phyloP scores from a whole-genome alignment of 1,139 yeast species.

The Debaryomyces nepalensis region DNA sequence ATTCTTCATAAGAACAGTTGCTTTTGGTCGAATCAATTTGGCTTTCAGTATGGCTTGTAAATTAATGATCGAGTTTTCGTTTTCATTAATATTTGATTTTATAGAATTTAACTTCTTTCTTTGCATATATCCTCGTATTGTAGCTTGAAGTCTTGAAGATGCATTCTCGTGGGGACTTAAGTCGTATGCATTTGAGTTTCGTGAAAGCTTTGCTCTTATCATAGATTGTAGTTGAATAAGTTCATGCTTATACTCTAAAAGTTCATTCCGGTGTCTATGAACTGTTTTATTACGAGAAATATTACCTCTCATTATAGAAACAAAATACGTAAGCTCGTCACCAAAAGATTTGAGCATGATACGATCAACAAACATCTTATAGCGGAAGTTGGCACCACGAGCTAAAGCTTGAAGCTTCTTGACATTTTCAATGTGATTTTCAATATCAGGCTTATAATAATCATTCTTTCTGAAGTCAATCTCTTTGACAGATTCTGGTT shows the following conservation, averaged over 20 bases:
- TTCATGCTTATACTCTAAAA: slow-evolving; percentile 31
- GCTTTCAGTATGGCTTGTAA: slow-evolving; percentile 39
- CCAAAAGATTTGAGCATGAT: slow-evolving; percentile 61
- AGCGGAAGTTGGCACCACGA: slow-evolving; percentile 68
- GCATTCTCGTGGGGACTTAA: slow-evolving; percentile 17
- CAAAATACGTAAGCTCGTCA: slow-evolving; percentile 45
- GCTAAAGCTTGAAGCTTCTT: slow-evolving; percentile 62
- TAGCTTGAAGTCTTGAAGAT: slow-evolving; percentile 29
- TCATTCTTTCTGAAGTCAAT: background rate
- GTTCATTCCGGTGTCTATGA: slow-evolving; percentile 45
- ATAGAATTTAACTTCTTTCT: slow-evolving; percentile 19
- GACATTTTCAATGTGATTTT: slow-evolving; percentile 29
- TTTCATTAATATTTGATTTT: slow-evolving; percentile 16
- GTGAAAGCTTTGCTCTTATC: slow-evolving; percentile 32
- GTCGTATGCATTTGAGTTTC: slow-evolving; percentile 20
- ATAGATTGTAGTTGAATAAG: slow-evolving; percentile 44
- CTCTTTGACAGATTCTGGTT: slow-evolving; percentile 13
- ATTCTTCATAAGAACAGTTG: slow-evolving; percentile 29
- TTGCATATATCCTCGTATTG: slow-evolving; percentile 32
- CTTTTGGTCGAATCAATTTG: slow-evolving; percentile 27
- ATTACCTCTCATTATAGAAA: slow-evolving; percentile 49
- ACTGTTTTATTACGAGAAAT: slow-evolving; percentile 37
- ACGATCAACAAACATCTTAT: slow-evolving; percentile 61
- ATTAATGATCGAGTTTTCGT: slow-evolving; percentile 19
- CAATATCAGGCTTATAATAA: slow-evolving; percentile 30